phyloP scores from a whole-genome alignment of 129 eudicot species.

The Daucus carota region DH1_v3.0 NC_030387.2:35269001-35269500 shows the following conservation, averaged over 20 bases:
- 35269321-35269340: not conserved
- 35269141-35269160: slow-evolving; percentile 64
- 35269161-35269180: slow-evolving; percentile 57
- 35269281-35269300: not conserved
- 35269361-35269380: not conserved
- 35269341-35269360: slow-evolving; percentile 4
- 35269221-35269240: not conserved
- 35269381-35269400: not conserved
- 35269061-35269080: slow-evolving; percentile 78
- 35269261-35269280: not conserved
- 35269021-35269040: slow-evolving; percentile 17
- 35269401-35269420: not conserved
- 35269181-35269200: slow-evolving; percentile 35
- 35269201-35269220: not conserved
- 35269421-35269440: not conserved
- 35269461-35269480: not conserved
- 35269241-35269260: not conserved
- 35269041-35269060: slow-evolving; percentile 26
- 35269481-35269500: not conserved
- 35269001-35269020: not conserved
- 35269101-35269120: slow-evolving; percentile 42
- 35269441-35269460: not conserved
- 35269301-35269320: not conserved
- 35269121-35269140: slow-evolving; percentile 60
- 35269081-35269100: slow-evolving; percentile 69